Evolutionary conservation across 768 basidiomycete species (phyloP), one percentile per base, ranked within the genome.

Genomic region (Scleroderma citrinum): DNA sequence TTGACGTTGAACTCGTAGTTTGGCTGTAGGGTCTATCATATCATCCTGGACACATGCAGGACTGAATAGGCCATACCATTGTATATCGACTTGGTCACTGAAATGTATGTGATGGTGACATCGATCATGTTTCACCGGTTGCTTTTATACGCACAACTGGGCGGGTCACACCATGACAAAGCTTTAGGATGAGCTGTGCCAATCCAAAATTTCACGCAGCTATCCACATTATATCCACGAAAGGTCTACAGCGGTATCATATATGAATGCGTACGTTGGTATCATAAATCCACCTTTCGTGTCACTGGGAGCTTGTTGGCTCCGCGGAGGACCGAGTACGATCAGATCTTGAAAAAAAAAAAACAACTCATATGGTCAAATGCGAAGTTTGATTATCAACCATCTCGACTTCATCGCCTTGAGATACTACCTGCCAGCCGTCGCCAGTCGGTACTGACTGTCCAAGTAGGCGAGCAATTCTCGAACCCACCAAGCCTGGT

Each of bases 1-100:
- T 89, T 89, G 68, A 92, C 90, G 58, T 90, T 76, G 62, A 90
- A 92, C 66, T 83, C 76, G 71, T 92, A 92, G 46, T 57, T 40
- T 24, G 49, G 50, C 61, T 65, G 21, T 20, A 37, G 37, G 32
- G n/a, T 12, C 30, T 20, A n/a, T 16, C 21, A 21, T 17, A 19
- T 30, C 41, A 39, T 13, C 30, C 13, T 36, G 17, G 30, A 20
- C n/a, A 21, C 34, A 24, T 32, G 40, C 7, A 19, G 20, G 32
- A 29, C 19, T 19, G 19, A 29, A 29, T 29, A 29, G 24, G 26
- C 5, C 26, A 29, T 29, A 29, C 26, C 26, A 29, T 29, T 29
- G 26, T 29, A 29, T 29, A 29, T 29, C 8, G 26, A 8, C 8
- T 4, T 29, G 26, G 5, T 29, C 26, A 29, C 26, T 29, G 26